Conservation (phyloP, 768 basidiomycete species). For the Mycena alexandri region DNA sequence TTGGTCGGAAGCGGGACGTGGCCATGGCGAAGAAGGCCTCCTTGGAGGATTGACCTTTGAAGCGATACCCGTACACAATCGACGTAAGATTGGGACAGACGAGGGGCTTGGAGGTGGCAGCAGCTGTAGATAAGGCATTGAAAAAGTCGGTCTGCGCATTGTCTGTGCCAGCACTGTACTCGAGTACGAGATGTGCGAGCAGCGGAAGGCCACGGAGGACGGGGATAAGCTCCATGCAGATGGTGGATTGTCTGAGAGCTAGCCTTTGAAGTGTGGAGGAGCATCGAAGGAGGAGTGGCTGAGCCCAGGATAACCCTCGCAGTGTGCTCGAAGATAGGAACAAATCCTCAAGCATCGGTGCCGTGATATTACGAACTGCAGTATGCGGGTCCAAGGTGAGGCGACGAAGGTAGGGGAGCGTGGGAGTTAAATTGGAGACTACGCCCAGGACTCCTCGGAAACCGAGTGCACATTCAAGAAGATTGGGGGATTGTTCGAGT, state of each 20-base stretch:
- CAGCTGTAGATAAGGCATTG: constrained; percentile 8
- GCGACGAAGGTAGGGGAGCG: constrained; percentile 10
- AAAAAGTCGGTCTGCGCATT: constrained; percentile 11
- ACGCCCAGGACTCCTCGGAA: constrained; percentile 5
- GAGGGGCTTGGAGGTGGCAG: constrained; percentile 1
- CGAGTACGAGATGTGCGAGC: constrained; percentile 13
- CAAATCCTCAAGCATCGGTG: constrained; percentile 10
- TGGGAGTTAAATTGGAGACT: constrained; percentile 4
- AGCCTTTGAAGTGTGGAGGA: constrained; percentile 12
- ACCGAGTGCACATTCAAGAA: constrained; percentile 12
- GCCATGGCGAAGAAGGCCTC: constrained; percentile 13
- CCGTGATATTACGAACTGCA: constrained; percentile 5
- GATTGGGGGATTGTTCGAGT: constrained; percentile 11
- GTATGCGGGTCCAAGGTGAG: constrained; percentile 9
- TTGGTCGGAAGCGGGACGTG: constrained; percentile 10
- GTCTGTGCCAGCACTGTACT: not conserved
- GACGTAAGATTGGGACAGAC: constrained; percentile 7
- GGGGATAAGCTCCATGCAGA: constrained; percentile 9
- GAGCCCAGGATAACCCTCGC: constrained; percentile 5
- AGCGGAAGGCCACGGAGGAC: constrained; percentile 12
- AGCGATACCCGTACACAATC: constrained; percentile 3
- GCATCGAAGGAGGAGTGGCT: constrained; percentile 8
- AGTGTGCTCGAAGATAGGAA: not conserved
- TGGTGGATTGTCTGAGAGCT: constrained; percentile 8
- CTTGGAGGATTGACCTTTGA: not conserved